Evolutionary conservation across 192 early-diverging fungal genomes (phyloP), one percentile per base, ranked within the genome.

Genomic region (Coemansia sp.): DNA sequence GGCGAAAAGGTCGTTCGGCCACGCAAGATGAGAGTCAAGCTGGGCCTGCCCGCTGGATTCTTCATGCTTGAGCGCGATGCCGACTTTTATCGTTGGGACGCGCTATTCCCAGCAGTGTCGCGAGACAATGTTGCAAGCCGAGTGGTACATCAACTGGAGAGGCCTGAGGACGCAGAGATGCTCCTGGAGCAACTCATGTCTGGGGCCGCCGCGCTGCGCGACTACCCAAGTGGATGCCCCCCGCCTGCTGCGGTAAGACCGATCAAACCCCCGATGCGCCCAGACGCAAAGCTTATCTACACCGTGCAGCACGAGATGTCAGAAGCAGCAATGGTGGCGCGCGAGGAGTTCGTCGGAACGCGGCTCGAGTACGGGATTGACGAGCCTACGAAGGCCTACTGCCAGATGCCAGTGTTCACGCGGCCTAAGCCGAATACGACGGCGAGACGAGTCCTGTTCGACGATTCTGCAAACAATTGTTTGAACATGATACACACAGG

Each of bases 171-270:
- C 56, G 47, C 5, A 6, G 35, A 2, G 2, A 42, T 62, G 57
- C n/a, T n/a, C n/a, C 1, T 64, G 4, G 27, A 20, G 7, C 17
- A 49, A 22, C 56, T 71, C 1, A 49, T 64, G 62, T 41, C 62
- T 0, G 69, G 57, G 1, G 38, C 42, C 0, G 39, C 35, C 0
- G 60, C 69, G 0, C 37, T 64, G 43, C 62, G 46, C n/a, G 69
- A 71, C 11, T 71, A 71, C 27, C 69, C 62, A 0, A 40, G 69
- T 17, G 67, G 66, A 2, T 75, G 66, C 58, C 73, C 73, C 1
- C 73, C 62, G 0, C 73, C 73, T 0, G 66, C 66, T 1, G 49
- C 54, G 6, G 29, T 63, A 12, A 35, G 24, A 1, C 73, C 73
- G 14, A 65, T 75, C 14, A 22, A n/a, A 2, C 73, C 59, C 4